A percentile compares a stretch with the other conserved stretches of the same genome.
Evolutionary conservation across 1,139 yeast species (phyloP).

Genomic region (Yamadazyma diospyri): DNA sequence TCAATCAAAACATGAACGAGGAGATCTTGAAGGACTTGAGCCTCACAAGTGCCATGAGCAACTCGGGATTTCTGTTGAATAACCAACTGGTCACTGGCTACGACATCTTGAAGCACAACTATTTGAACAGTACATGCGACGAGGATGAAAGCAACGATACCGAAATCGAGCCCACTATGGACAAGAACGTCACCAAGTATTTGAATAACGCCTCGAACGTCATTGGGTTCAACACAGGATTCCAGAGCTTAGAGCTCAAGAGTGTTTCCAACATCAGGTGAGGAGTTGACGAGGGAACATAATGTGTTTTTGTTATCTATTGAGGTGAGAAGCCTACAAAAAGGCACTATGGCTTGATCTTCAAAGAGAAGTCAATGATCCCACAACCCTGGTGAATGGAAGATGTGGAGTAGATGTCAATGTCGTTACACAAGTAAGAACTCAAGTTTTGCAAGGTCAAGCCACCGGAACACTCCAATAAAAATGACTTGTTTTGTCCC

Average conservation of each 20-base stretch:
- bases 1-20: constrained; percentile 13
- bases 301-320: constrained; percentile 1
- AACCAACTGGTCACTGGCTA: constrained; percentile 12
- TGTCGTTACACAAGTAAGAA: constrained; percentile 67
- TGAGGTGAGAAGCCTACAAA: no score
- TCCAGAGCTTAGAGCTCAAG: constrained; percentile 36
- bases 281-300: background rate
- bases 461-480: constrained; percentile 92
- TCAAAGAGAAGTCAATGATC: constrained; percentile 79
- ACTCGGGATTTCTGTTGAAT: constrained; percentile 32
- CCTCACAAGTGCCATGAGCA: constrained; percentile 23
- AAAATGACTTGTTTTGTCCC: constrained; percentile 48
- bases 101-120: constrained; percentile 5
- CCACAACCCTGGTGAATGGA: constrained; percentile 91
- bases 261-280: constrained; percentile 24
- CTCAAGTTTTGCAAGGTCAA: constrained; percentile 66
- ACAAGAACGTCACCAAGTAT: constrained; percentile 23
- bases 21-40: constrained; percentile 30
- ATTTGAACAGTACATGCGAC: constrained; percentile 3
- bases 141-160: constrained; percentile 13
- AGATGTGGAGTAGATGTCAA: constrained; percentile 88
- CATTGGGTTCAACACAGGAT: constrained; percentile 43
- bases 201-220: constrained; percentile 37
- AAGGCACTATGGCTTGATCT: constrained; percentile 38
- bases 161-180: constrained; percentile 11